Base-by-base conservation (phyloP, 2,329 filamentous ascomycete species). In the Ophiocordyceps camponoti-saundersi region DNA sequence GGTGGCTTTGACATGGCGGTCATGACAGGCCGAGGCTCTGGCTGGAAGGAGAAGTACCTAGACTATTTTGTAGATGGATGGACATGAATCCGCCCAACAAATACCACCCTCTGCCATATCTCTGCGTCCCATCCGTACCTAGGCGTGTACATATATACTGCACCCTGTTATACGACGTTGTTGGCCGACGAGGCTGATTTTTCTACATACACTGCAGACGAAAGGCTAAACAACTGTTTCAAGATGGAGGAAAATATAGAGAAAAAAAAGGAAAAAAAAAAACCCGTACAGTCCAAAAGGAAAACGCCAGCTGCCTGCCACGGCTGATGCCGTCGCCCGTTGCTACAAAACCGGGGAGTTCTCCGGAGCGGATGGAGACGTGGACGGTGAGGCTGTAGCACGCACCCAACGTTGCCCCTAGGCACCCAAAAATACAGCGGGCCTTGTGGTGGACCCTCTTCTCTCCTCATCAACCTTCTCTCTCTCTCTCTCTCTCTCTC, bases 1-100 rank as follows among this genome's bases (percentile, higher is more conserved):
- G 6, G 52, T 79, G 41, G 56, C 76, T 42, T 52, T 73, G 21
- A 59, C 69, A 44, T 61, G 69, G 48, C 55, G 54, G 48, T 54
- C 53, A 49, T 61, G 39, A 46, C 1, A 34, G 21, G 16, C n/a
- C n/a, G n/a, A n/a, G 18, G 4, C 10, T 29, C 12, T 15, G 20
- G 4, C 11, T 41, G 18, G 7, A 20, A 6, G n/a, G 34, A 18
- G 15, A 39, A 18, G n/a, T 13, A 13, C 2, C 3, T n/a, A 39
- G 34, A 39, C 16, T 16, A 36, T 36, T 3, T n/a, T 16, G 34
- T 18, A 39, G 16, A 18, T 39, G 16, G 34, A 39, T n/a, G 16
- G 34, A n/a, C 26, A 10, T 39, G 34, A 18, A 39, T 18, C 16
- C 6, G 16, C 34, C n/a, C 34, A 39, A 6, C 32, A 6, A 36